A percentile compares a stretch with the other conserved stretches of the same genome.
Evolutionary conservation across 495 filamentous ascomycete species (phyloP).

Genomic region (Schizothecium vesticola): DNA sequence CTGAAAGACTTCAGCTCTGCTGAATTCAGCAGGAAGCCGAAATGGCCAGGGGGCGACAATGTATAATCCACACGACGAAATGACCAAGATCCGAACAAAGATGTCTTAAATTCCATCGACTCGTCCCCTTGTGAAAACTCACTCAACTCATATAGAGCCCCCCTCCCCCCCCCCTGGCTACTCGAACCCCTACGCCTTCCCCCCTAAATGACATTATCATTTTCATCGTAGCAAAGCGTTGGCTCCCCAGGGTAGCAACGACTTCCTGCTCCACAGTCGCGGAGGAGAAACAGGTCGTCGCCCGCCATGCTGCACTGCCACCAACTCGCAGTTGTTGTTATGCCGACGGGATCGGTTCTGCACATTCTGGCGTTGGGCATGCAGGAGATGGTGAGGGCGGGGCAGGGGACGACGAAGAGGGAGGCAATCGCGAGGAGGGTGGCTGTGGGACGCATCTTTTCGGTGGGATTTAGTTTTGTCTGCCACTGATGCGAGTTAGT

Average conservation of each 20-base stretch:
- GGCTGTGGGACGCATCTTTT: neutral
- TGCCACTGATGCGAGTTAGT: neutral
- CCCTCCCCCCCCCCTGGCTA: neutral
- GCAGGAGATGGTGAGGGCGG: neutral
- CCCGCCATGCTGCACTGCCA: neutral
- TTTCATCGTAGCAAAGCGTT: neutral
- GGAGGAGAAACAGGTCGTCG: neutral
- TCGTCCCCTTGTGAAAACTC: neutral
- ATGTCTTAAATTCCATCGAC: neutral
- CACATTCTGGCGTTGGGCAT: neutral
- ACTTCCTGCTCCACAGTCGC: neutral
- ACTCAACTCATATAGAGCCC: neutral
- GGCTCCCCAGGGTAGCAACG: neutral
- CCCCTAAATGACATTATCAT: neutral
- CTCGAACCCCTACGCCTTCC: neutral
- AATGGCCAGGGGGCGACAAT: neutral
- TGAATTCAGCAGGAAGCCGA: neutral
- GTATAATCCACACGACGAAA: neutral
- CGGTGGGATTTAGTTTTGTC: neutral
- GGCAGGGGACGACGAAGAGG: neutral
- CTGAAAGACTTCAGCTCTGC: neutral
- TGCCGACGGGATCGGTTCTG: neutral
- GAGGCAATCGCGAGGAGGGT: neutral
- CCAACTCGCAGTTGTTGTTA: neutral
- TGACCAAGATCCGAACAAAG: neutral